Percentiles rank a stretch among this genome's conserved stretches.
Conservation (phyloP, 306 rosid species). For the Lathyrus aphaca region DNA sequence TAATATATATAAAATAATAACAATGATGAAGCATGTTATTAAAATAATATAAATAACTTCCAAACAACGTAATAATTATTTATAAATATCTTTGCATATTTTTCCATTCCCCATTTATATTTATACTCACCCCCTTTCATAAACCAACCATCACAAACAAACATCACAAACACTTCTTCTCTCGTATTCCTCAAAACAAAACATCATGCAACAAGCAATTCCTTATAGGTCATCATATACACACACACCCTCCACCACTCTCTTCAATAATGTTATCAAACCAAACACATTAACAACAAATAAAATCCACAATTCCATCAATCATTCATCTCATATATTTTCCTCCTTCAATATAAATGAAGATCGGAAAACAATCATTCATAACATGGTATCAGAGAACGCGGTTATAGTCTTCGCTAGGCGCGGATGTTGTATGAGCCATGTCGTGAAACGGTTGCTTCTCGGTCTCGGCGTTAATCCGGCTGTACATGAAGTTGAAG, state of each 20-base stretch:
- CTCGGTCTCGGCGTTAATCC: slow-evolving; percentile 66
- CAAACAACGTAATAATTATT: background rate
- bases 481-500: slow-evolving; percentile 57
- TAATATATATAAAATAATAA: background rate
- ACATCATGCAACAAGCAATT: slow-evolving; percentile 47
- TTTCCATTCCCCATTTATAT: slow-evolving; percentile 38
- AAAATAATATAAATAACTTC: background rate
- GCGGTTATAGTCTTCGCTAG: slow-evolving; percentile 58
- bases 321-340: background rate
- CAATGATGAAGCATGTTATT: background rate
- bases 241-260: slow-evolving; percentile 21
- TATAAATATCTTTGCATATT: background rate
- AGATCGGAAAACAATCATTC: background rate
- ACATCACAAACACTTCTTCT: background rate
- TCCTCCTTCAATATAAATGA: background rate
- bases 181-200: background rate
- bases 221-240: slow-evolving; percentile 64
- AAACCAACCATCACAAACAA: background rate
- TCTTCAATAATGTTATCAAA: slow-evolving; percentile 1
- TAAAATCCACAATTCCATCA: background rate
- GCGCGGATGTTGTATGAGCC: slow-evolving; percentile 71
- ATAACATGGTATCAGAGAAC: slow-evolving; percentile 52
- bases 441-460: slow-evolving; percentile 62
- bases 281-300: background rate
- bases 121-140: background rate